phyloP scores from a whole-genome alignment of 2,329 filamentous ascomycete species.

The Arthrobotrys sinensis region DNA sequence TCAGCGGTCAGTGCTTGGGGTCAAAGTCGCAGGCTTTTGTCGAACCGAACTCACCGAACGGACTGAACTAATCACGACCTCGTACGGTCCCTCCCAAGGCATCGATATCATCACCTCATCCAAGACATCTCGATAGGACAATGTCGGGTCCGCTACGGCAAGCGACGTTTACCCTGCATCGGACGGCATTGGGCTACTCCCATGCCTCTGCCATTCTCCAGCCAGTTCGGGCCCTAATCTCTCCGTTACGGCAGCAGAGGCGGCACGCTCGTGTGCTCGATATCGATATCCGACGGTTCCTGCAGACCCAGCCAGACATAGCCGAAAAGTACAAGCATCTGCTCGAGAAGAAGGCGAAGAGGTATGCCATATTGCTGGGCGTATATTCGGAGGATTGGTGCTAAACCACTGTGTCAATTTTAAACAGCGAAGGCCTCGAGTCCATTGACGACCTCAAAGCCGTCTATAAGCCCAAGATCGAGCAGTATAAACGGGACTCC shows the following conservation, averaged over 20 bases:
- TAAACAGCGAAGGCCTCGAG: constrained; percentile 73
- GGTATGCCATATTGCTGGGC: constrained; percentile 67
- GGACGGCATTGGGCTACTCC: constrained; percentile 39
- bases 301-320: constrained; percentile 82
- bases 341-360: constrained; percentile 83
- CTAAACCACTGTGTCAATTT: not conserved
- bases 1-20: not conserved
- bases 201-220: constrained; percentile 43
- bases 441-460: constrained; percentile 83
- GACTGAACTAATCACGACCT: no score
- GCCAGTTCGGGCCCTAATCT: constrained; percentile 4
- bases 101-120: not conserved
- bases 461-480: constrained; percentile 88
- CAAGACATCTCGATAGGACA: not conserved
- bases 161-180: constrained; percentile 34
- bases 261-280: constrained; percentile 94
- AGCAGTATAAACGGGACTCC: constrained; percentile 78
- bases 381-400: not conserved
- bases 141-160: constrained; percentile 53
- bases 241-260: constrained; percentile 72
- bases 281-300: constrained; percentile 77
- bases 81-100: not conserved
- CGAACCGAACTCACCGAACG: not conserved
- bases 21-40: not conserved
- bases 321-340: constrained; percentile 90